Percentiles rank a stretch among this genome's conserved stretches.
Evolutionary conservation across 371 early-diverging fungal genomes (phyloP).

Genomic region (Apophysomyces trapeziformis): DNA sequence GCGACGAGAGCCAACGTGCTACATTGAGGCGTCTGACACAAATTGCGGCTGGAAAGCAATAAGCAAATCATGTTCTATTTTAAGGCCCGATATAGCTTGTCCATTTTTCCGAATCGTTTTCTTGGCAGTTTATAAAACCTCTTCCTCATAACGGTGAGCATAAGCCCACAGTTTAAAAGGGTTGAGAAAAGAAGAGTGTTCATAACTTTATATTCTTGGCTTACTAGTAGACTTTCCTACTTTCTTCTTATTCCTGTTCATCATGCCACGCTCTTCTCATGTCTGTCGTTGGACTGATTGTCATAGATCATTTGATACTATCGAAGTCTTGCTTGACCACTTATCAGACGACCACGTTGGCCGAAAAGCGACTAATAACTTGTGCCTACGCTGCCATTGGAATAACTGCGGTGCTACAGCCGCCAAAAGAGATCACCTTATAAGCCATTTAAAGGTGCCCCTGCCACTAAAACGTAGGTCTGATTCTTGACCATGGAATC

Average conservation of each 20-base stretch:
- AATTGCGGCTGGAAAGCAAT: too few species aligned
- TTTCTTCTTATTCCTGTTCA: background rate
- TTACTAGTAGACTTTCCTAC: too few species aligned
- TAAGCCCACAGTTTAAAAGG: too few species aligned
- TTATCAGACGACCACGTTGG: slow-evolving; percentile 88
- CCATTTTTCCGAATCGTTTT: too few species aligned
- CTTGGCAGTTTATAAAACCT: too few species aligned
- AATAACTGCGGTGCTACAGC: slow-evolving; percentile 73
- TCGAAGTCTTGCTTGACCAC: slow-evolving; percentile 82
- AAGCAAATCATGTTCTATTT: too few species aligned
- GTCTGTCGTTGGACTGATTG: slow-evolving; percentile 62
- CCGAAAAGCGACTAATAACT: slow-evolving; percentile 85
- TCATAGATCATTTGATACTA: slow-evolving; percentile 60
- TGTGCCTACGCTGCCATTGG: slow-evolving; percentile 90
- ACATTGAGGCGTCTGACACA: too few species aligned
- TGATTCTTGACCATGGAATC: slow-evolving; percentile 45
- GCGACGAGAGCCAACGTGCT: too few species aligned
- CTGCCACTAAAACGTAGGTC: slow-evolving; percentile 82
- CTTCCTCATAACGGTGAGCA: too few species aligned
- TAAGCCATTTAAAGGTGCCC: slow-evolving; percentile 89
- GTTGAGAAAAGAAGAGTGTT: too few species aligned
- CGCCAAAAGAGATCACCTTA: slow-evolving; percentile 92
- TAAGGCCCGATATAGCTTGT: too few species aligned
- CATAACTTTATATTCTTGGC: too few species aligned
- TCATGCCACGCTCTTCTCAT: slow-evolving; percentile 20